Conservation (phyloP, 768 basidiomycete species). For the Neoboletus subvelutipes region DNA sequence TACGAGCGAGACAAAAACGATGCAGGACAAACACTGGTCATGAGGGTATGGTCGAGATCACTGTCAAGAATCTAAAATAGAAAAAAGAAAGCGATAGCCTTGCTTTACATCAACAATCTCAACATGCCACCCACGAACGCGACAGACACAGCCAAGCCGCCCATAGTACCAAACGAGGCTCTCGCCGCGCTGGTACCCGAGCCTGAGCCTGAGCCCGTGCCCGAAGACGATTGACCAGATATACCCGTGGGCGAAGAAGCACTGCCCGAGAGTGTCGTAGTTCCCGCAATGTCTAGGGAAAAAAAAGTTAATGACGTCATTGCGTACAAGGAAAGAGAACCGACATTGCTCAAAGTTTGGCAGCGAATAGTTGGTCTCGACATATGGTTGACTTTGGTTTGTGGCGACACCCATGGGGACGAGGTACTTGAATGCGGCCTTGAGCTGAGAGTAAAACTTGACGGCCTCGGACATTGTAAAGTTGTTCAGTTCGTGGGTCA, state of each 20-base stretch:
- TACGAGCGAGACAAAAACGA: background rate
- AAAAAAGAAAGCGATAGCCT: background rate
- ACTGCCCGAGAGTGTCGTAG: slow-evolving; percentile 15
- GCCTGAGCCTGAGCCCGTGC: slow-evolving; percentile 2
- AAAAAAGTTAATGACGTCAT: background rate
- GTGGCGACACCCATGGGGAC: slow-evolving; percentile 53
- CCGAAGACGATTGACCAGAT: slow-evolving; percentile 7
- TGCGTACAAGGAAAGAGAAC: background rate
- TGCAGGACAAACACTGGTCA: background rate
- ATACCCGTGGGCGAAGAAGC: slow-evolving; percentile 1
- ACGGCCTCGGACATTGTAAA: slow-evolving; percentile 61
- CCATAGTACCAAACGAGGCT: slow-evolving; percentile 1
- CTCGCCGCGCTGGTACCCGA: slow-evolving; percentile 1
- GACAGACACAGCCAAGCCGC: slow-evolving; percentile 15
- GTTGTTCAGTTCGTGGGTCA: slow-evolving; percentile 60
- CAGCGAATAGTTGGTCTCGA: slow-evolving; percentile 43
- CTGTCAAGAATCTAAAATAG: background rate
- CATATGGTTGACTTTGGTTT: slow-evolving; percentile 54
- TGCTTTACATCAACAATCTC: slow-evolving; percentile 22
- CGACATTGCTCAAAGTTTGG: slow-evolving; percentile 49
- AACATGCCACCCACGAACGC: slow-evolving; percentile 14
- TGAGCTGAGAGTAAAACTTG: slow-evolving; percentile 48
- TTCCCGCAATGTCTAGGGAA: slow-evolving; percentile 25
- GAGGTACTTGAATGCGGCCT: slow-evolving; percentile 44
- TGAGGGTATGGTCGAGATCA: background rate